phyloP scores from a whole-genome alignment of 179 eudicot genomes.

The Camellia oleifera region DNA sequence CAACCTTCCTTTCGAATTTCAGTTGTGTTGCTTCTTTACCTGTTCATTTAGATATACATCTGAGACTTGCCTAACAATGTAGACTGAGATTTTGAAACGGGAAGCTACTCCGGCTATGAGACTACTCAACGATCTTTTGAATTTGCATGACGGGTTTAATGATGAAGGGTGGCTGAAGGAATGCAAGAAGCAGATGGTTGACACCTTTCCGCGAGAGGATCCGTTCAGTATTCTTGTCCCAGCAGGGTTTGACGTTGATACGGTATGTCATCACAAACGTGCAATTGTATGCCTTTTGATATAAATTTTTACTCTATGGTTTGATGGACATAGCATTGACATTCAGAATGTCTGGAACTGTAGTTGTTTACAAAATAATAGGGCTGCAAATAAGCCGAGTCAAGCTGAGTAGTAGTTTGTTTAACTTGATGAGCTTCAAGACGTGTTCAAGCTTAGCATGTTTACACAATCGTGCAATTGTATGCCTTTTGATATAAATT shows the following conservation, averaged over 20 bases:
- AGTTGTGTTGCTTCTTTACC: background rate
- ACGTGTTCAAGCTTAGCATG: too few species aligned
- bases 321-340: background rate
- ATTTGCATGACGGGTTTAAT: slow-evolving; percentile 86
- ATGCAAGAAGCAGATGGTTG: slow-evolving; percentile 82
- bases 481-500: background rate
- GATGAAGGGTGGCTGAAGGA: slow-evolving; percentile 88
- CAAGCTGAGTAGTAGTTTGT: too few species aligned
- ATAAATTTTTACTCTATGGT: background rate
- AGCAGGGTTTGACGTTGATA: slow-evolving; percentile 78
- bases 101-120: slow-evolving; percentile 94
- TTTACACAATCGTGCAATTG: background rate
- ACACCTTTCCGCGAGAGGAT: slow-evolving; percentile 88
- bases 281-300: background rate
- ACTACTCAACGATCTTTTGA: slow-evolving; percentile 84
- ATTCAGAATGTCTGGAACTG: background rate
- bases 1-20: background rate
- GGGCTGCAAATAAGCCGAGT: too few species aligned
- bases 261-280: slow-evolving; percentile 39
- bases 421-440: too few species aligned
- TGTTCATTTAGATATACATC: background rate
- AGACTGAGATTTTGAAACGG: slow-evolving; percentile 89
- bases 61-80: slow-evolving; percentile 1
- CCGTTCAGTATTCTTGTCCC: slow-evolving; percentile 97
- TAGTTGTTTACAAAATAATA: background rate